These are phyloP conservation scores for Penicillium polonicum DNA, from an alignment of 2,329 filamentous ascomycete genomes.

Conservation along the genomic window DNA sequence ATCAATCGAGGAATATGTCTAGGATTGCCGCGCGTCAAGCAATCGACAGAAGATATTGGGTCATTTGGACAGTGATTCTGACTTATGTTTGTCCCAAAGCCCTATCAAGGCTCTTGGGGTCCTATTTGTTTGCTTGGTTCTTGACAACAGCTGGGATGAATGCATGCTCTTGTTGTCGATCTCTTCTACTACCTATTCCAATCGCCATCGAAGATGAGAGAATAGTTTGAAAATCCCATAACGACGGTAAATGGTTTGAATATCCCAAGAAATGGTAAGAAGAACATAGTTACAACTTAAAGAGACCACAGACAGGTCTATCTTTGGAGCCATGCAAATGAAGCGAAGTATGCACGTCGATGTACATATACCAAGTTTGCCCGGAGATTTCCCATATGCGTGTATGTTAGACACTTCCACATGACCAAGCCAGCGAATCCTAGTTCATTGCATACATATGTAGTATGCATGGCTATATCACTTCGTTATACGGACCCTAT, in stretches of 20 bases:
- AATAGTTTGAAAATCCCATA: not conserved
- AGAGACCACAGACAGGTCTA: too few species aligned
- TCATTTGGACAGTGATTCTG: not conserved
- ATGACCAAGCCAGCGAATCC: not conserved
- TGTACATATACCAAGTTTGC: not conserved
- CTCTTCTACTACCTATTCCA: not conserved
- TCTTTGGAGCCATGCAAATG: too few species aligned
- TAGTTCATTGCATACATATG: not conserved
- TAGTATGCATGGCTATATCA: not conserved
- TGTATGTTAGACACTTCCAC: not conserved
- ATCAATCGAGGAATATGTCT: not conserved
- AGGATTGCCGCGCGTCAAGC: constrained; percentile 8
- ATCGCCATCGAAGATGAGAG: not conserved
- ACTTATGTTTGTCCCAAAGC: not conserved
- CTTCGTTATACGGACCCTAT: not conserved
- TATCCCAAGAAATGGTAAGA: not conserved
- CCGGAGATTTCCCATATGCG: not conserved
- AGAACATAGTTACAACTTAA: too few species aligned
- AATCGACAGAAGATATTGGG: not conserved
- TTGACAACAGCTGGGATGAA: not conserved
- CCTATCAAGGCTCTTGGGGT: not conserved
- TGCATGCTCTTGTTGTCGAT: not conserved
- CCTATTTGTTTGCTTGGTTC: not conserved
- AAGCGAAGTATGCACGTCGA: too few species aligned
- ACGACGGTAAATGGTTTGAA: not conserved